phyloP scores from a whole-genome alignment of 169 alveolate species.

The Sarcocystis neurona region DNA sequence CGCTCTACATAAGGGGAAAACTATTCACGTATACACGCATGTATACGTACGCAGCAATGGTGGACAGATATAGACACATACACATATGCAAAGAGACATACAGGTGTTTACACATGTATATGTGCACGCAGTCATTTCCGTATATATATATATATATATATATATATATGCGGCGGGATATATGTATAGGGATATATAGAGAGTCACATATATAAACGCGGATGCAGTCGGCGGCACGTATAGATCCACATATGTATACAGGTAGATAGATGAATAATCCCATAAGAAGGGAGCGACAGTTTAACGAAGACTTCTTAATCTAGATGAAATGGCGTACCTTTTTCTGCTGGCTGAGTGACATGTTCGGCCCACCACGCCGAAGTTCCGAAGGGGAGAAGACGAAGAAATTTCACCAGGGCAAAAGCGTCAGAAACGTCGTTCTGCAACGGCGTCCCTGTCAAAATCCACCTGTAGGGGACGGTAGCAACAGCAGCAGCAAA shows the following conservation, averaged over 20 bases:
- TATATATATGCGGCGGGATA: too few species aligned
- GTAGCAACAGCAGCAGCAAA: too few species aligned
- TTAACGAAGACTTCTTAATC: neutral
- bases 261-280: neutral
- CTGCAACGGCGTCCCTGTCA: constrained; percentile 95
- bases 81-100: too few species aligned
- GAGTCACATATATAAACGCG: neutral
- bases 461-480: constrained; percentile 77
- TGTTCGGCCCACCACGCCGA: constrained; percentile 79
- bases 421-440: constrained; percentile 89
- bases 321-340: constrained; percentile 60
- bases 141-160: too few species aligned
- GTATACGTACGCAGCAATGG: too few species aligned
- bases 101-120: too few species aligned
- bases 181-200: too few species aligned
- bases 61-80: too few species aligned
- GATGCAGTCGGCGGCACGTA: neutral
- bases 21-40: too few species aligned
- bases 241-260: neutral
- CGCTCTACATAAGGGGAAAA: too few species aligned
- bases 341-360: constrained; percentile 71
- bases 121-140: too few species aligned
- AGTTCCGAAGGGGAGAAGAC: constrained; percentile 84
- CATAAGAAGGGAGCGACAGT: neutral
- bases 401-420: constrained; percentile 84